Evolutionary conservation across 129 eudicot species (phyloP).

Genomic region (Saposhnikovia divaricata): DNA sequence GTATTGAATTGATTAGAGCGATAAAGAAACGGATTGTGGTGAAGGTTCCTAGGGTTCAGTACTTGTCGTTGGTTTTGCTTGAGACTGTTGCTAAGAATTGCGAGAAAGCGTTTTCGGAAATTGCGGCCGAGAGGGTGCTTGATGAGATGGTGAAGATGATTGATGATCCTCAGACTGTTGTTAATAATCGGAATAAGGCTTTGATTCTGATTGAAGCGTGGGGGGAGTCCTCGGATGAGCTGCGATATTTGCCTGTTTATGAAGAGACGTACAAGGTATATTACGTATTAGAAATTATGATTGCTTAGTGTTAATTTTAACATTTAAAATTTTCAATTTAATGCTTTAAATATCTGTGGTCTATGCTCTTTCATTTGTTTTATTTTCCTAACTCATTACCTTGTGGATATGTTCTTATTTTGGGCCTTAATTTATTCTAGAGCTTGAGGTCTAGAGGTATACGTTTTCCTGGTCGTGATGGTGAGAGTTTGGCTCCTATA

Average conservation of each 20-base stretch:
- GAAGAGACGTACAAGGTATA: constrained; percentile 95
- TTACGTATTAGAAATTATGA: not conserved
- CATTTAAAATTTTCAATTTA: not conserved
- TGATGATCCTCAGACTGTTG: constrained; percentile 96
- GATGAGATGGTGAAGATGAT: constrained; percentile 97
- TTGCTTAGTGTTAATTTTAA: not conserved
- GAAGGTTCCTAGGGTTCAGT: constrained; percentile 77
- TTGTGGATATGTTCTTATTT: not conserved
- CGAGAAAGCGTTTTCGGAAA: constrained; percentile 89
- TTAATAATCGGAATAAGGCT: constrained; percentile 83
- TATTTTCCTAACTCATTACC: not conserved
- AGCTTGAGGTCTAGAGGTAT: constrained; percentile 90
- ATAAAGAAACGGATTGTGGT: constrained; percentile 72
- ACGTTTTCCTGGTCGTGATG: constrained; percentile 86
- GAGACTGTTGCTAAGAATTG: constrained; percentile 90
- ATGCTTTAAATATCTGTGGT: not conserved
- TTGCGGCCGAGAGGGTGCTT: constrained; percentile 92
- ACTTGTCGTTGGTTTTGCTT: constrained; percentile 69
- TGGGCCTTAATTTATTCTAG: constrained; percentile 21
- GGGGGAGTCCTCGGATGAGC: constrained; percentile 89
- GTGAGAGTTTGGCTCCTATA: constrained; percentile 85
- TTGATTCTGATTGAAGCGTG: constrained; percentile 80
- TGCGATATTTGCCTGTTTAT: constrained; percentile 87
- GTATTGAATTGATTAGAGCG: constrained; percentile 67
- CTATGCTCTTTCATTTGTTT: not conserved